A percentile compares a stretch with the other conserved stretches of the same genome.
Evolutionary conservation across 2,329 filamentous ascomycete genomes (phyloP).

Genomic region (Fusarium musae): DNA sequence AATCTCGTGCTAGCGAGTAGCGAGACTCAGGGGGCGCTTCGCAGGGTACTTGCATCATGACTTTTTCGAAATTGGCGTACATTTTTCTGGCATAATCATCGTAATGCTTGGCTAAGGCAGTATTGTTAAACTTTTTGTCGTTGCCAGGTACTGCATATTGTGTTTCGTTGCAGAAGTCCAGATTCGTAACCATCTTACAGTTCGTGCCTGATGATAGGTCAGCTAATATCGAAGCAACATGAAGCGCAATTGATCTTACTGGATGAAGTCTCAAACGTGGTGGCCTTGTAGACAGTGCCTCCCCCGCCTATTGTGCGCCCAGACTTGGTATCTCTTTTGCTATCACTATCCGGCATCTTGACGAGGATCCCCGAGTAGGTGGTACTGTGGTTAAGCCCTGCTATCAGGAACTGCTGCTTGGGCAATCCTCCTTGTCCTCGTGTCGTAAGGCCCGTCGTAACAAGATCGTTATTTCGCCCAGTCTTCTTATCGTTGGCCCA

Average conservation of each 20-base stretch:
- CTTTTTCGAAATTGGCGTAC: conserved; percentile 83
- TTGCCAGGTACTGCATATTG: conserved; percentile 94
- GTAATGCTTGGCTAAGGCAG: conserved; percentile 76
- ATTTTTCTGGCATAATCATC: conserved; percentile 76
- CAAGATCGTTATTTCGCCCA: conserved; percentile 58
- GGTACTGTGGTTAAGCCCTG: conserved; percentile 76
- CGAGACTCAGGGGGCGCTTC: conserved; percentile 76
- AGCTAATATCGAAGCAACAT: neutral
- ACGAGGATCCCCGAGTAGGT: conserved; percentile 80
- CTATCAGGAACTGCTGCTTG: conserved; percentile 89
- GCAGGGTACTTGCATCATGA: conserved; percentile 86
- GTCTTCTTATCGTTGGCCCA: conserved; percentile 61
- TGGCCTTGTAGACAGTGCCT: conserved; percentile 76
- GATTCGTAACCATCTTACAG: conserved; percentile 85
- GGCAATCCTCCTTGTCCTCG: conserved; percentile 74
- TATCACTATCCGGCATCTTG: conserved; percentile 60
- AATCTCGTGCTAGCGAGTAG: conserved; percentile 84
- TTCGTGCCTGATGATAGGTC: conserved; percentile 69
- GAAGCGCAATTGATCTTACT: conserved; percentile 61
- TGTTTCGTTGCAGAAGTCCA: conserved; percentile 88
- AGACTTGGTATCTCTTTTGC: conserved; percentile 52
- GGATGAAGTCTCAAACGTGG: conserved; percentile 81
- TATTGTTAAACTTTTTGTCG: conserved; percentile 68
- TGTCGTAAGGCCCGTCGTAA: conserved; percentile 74
- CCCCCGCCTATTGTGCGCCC: conserved; percentile 71